Evolutionary conservation across 495 filamentous ascomycete genomes (phyloP).

Genomic region (Talaromyces liani): DNA sequence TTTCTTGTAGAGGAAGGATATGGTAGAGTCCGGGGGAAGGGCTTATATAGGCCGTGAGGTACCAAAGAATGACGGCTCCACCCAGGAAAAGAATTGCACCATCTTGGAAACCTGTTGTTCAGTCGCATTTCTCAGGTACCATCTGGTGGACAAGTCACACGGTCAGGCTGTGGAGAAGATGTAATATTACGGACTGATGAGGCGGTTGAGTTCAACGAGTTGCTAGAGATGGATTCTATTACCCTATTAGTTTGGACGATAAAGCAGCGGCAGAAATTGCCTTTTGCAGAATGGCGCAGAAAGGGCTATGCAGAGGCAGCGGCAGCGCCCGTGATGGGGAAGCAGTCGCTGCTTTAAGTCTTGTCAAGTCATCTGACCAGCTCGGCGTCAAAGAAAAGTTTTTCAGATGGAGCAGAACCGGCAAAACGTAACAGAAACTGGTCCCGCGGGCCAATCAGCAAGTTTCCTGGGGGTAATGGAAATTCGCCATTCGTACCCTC

Average conservation of each 20-base stretch:
- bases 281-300: not conserved
- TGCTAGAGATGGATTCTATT: not conserved
- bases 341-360: not conserved
- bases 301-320: not conserved
- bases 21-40: not conserved
- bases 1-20: not conserved
- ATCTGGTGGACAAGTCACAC: conserved; percentile 1
- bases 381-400: not conserved
- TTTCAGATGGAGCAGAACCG: not conserved
- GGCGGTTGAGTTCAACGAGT: not conserved
- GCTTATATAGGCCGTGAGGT: not conserved
- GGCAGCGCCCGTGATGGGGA: not conserved
- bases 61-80: not conserved
- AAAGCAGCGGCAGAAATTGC: not conserved
- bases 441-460: not conserved
- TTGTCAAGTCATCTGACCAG: not conserved
- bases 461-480: conserved; percentile 4
- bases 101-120: not conserved
- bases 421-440: conserved; percentile 3
- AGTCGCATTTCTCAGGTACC: not conserved
- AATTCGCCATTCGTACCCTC: not conserved
- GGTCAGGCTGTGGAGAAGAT: not conserved
- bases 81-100: not conserved
- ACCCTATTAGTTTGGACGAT: not conserved
- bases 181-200: not conserved